Conservation (phyloP, 2,329 filamentous ascomycete species). For the Chrysoporthe cubensis region DNA sequence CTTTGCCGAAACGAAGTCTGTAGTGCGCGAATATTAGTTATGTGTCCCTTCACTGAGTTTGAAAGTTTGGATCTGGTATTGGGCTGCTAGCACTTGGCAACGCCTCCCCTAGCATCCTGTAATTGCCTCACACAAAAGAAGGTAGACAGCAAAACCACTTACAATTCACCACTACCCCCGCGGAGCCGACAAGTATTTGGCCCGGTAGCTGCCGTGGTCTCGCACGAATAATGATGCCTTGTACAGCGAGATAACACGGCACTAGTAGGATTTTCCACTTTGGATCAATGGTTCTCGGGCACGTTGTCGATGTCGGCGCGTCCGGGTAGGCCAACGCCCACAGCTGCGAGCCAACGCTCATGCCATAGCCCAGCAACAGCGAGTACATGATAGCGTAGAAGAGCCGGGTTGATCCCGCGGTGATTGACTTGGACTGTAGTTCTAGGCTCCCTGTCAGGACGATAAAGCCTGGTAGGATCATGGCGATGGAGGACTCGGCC, state of each 20-base stretch:
- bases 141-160: neutral
- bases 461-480: slow-evolving; percentile 24
- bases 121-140: neutral
- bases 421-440: slow-evolving; percentile 25
- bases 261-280: slow-evolving; percentile 67
- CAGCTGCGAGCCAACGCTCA: slow-evolving; percentile 37
- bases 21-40: neutral
- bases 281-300: slow-evolving; percentile 35
- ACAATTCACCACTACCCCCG: slow-evolving; percentile 28
- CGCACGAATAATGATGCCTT: slow-evolving; percentile 26
- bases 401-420: slow-evolving; percentile 21
- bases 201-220: slow-evolving; percentile 26
- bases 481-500: slow-evolving; percentile 23
- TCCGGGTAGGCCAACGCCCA: slow-evolving; percentile 39
- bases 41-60: neutral
- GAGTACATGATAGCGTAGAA: slow-evolving; percentile 27
- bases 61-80: neutral
- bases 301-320: slow-evolving; percentile 38
- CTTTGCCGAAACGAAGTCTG: slow-evolving; percentile 27
- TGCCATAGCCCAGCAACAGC: slow-evolving; percentile 24
- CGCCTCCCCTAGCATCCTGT: neutral
- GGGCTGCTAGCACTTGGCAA: neutral
- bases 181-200: slow-evolving; percentile 28
- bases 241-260: slow-evolving; percentile 65
- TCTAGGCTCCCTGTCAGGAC: slow-evolving; percentile 23